Evolutionary conservation across 2,329 filamentous ascomycete genomes (phyloP).

Genomic region (Ceratocystis lukuohia): DNA sequence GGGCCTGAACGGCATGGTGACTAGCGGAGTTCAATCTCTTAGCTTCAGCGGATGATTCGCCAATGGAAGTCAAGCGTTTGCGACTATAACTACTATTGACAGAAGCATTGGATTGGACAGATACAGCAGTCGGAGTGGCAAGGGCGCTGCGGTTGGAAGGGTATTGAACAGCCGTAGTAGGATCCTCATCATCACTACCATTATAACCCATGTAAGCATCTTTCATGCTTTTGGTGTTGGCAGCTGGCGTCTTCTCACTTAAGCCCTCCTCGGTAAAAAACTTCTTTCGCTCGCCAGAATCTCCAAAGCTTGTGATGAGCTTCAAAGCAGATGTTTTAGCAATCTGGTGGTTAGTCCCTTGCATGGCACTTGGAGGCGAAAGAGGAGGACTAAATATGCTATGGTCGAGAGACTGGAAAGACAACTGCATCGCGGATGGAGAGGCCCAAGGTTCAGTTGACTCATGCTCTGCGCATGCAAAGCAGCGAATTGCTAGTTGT

Average conservation of each 20-base stretch:
- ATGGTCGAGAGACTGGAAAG: slow-evolving; percentile 40
- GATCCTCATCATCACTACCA: no score
- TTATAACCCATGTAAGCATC: slow-evolving; percentile 59
- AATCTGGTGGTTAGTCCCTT: slow-evolving; percentile 47
- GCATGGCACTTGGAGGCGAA: slow-evolving; percentile 53
- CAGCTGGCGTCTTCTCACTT: slow-evolving; percentile 55
- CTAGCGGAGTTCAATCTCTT: neutral
- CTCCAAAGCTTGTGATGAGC: slow-evolving; percentile 79
- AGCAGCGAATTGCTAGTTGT: slow-evolving; percentile 81
- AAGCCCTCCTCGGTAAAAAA: slow-evolving; percentile 43
- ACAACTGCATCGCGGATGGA: slow-evolving; percentile 55
- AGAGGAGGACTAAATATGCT: slow-evolving; percentile 54
- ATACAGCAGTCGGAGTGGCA: no score
- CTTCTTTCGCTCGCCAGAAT: slow-evolving; percentile 46
- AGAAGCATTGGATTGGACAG: slow-evolving; percentile 29
- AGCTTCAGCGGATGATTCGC: slow-evolving; percentile 34
- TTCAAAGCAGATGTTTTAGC: slow-evolving; percentile 76
- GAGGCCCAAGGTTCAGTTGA: slow-evolving; percentile 79
- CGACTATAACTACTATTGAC: slow-evolving; percentile 35
- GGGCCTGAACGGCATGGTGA: slow-evolving; percentile 2
- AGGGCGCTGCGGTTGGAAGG: slow-evolving; percentile 53
- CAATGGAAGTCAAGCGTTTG: slow-evolving; percentile 63
- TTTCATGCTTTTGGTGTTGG: neutral
- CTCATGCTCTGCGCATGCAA: slow-evolving; percentile 79
- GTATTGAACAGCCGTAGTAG: slow-evolving; percentile 53